Evolutionary conservation across 139 green algal genomes (phyloP).

Genomic region (Coelastrella sp.): DNA sequence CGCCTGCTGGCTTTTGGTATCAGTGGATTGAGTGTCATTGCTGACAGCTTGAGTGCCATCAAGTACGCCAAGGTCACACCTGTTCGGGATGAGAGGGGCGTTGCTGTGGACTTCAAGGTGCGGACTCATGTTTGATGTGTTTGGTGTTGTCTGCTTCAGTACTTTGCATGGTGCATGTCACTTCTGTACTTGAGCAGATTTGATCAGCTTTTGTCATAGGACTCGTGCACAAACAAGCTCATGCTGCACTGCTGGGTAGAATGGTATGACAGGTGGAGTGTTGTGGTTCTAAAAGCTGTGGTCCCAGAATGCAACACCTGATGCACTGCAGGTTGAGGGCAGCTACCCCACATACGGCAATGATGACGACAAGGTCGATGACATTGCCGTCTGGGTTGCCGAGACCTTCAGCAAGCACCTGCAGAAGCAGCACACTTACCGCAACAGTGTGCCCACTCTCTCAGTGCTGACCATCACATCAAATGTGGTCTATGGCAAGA

Average conservation of each 20-base stretch:
- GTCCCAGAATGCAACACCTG: neutral
- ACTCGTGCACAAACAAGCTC: too few species aligned
- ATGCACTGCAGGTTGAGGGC: constrained; percentile 12
- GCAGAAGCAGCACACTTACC: constrained; percentile 73
- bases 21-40: constrained; percentile 73
- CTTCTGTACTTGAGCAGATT: neutral
- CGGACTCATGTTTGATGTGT: too few species aligned
- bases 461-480: constrained; percentile 84
- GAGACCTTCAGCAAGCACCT: constrained; percentile 48
- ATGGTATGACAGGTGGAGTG: too few species aligned
- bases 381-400: constrained; percentile 61
- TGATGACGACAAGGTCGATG: constrained; percentile 53
- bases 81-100: constrained; percentile 59
- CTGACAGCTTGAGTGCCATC: constrained; percentile 81
- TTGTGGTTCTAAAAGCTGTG: too few species aligned
- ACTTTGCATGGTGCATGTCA: too few species aligned
- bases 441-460: constrained; percentile 74
- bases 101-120: constrained; percentile 68
- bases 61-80: constrained; percentile 80
- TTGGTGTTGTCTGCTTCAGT: too few species aligned
- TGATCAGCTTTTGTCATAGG: too few species aligned
- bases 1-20: constrained; percentile 79
- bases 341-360: constrained; percentile 28
- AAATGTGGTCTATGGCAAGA: constrained; percentile 78
- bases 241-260: too few species aligned